These are phyloP conservation scores for Daedaleopsis nitida DNA, from an alignment of 768 basidiomycete genomes.

Conservation along the genomic window DNA sequence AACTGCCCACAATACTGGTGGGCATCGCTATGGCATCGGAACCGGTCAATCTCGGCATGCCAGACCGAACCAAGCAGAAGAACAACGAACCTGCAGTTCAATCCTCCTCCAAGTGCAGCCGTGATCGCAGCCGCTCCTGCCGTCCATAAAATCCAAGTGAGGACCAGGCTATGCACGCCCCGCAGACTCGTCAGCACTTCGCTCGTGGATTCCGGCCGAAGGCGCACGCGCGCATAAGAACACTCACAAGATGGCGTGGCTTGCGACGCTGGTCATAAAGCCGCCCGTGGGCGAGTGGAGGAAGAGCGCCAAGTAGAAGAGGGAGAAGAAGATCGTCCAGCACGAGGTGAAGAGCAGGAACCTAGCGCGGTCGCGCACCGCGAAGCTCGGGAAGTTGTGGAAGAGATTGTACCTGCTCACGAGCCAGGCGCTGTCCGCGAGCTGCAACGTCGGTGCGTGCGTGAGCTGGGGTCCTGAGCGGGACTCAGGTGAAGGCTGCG, in stretches of 20 bases:
- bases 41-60: too few species aligned
- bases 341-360: conserved; percentile 71
- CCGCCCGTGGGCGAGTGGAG: conserved; percentile 47
- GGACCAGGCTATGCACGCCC: conserved; percentile 44
- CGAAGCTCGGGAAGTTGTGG: conserved; percentile 49
- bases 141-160: conserved; percentile 82
- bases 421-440: conserved; percentile 75
- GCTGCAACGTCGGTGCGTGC: conserved; percentile 36
- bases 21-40: conserved; percentile 34
- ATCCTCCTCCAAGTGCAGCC: conserved; percentile 61
- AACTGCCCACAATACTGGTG: conserved; percentile 73
- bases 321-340: conserved; percentile 66
- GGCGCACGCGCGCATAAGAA: neutral
- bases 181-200: neutral
- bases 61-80: neutral
- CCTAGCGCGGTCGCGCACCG: conserved; percentile 62
- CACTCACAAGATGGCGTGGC: conserved; percentile 66
- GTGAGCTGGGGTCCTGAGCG: neutral
- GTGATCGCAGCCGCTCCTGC: conserved; percentile 75
- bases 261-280: conserved; percentile 59
- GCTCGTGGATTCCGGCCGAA: too few species aligned
- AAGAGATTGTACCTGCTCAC: conserved; percentile 58
- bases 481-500: conserved; percentile 6
- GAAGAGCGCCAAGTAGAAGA: conserved; percentile 58
- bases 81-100: conserved; percentile 62